Percentiles rank a stretch among this genome's conserved stretches.
Evolutionary conservation across 78 protist species (phyloP).

Genomic region (Chrysochromulina tobinii): DNA sequence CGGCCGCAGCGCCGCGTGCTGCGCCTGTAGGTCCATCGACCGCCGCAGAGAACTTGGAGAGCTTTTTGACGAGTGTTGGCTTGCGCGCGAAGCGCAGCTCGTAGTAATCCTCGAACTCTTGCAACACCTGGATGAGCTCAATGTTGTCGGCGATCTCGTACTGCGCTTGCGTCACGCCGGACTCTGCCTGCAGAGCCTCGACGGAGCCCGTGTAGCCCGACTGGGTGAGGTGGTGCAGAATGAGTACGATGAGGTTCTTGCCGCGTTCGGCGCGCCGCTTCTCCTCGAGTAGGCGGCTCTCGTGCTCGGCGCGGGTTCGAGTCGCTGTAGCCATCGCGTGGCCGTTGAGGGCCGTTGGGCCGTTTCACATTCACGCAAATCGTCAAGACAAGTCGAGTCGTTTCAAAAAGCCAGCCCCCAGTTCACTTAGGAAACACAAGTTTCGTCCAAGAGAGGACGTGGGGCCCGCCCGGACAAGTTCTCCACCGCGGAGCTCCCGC

Average conservation of each 20-base stretch:
- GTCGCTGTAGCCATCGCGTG: background rate
- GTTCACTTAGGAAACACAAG: too few relatives aligned
- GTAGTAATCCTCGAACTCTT: constrained; percentile 68
- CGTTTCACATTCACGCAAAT: too few relatives aligned
- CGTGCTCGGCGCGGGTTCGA: background rate
- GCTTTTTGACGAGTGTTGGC: constrained; percentile 32
- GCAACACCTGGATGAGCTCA: constrained; percentile 46
- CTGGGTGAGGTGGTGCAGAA: background rate
- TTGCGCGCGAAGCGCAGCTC: constrained; percentile 43
- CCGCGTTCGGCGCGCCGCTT: background rate
- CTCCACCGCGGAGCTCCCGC: too few relatives aligned
- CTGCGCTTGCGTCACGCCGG: background rate
- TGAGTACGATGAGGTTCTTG: constrained; percentile 20
- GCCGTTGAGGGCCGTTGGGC: too few relatives aligned
- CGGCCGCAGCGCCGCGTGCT: background rate
- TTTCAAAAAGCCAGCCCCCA: too few relatives aligned
- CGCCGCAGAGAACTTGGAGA: background rate
- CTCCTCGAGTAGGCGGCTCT: background rate
- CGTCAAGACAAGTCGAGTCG: too few relatives aligned
- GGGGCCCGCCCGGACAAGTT: too few relatives aligned
- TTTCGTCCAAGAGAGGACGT: too few relatives aligned
- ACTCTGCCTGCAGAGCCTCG: constrained; percentile 33
- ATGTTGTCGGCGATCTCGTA: constrained; percentile 64
- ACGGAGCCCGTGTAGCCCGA: constrained; percentile 13
- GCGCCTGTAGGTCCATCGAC: background rate